These are phyloP conservation scores for Juncus inflexus DNA, from an alignment of 176 grass and related monocot species.

Conservation along the genomic window DNA sequence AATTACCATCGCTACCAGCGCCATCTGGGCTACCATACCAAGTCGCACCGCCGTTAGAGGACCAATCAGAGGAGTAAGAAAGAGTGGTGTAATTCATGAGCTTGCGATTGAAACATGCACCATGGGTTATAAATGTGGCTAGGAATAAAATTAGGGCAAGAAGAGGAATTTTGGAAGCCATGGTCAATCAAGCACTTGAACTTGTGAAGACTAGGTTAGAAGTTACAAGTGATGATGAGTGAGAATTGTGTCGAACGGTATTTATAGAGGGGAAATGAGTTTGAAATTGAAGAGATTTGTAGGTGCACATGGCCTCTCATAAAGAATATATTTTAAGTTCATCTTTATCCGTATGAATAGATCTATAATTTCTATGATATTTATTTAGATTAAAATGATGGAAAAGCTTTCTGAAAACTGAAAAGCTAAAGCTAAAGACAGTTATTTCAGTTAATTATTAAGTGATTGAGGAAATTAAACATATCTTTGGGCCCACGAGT, in stretches of 20 bases:
- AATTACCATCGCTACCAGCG: constrained; percentile 59
- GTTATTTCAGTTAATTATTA: no score
- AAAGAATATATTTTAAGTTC: no score
- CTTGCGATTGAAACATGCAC: constrained; percentile 42
- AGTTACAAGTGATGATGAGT: neutral
- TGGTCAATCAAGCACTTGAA: constrained; percentile 14
- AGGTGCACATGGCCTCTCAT: no score
- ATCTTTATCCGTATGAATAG: no score
- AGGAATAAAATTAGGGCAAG: constrained; percentile 22
- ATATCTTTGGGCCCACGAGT: no score
- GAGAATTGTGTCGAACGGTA: constrained; percentile 10
- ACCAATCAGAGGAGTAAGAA: constrained; percentile 24
- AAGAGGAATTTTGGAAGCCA: constrained; percentile 30
- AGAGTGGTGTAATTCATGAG: constrained; percentile 30
- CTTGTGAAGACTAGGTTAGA: constrained; percentile 14
- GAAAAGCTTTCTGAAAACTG: no score
- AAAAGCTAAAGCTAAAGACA: no score
- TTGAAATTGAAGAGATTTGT: neutral
- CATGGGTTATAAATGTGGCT: constrained; percentile 25
- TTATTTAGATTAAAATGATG: no score
- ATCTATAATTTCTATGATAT: no score
- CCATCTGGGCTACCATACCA: constrained; percentile 59
- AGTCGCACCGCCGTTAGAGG: constrained; percentile 53
- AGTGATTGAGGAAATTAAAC: no score
- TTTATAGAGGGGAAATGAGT: constrained; percentile 36